A percentile compares a stretch with the other conserved stretches of the same genome.
These are phyloP conservation scores for Pythium vanterpoolii DNA, from an alignment of 352 stramenopile species.

Conservation along the genomic window DNA sequence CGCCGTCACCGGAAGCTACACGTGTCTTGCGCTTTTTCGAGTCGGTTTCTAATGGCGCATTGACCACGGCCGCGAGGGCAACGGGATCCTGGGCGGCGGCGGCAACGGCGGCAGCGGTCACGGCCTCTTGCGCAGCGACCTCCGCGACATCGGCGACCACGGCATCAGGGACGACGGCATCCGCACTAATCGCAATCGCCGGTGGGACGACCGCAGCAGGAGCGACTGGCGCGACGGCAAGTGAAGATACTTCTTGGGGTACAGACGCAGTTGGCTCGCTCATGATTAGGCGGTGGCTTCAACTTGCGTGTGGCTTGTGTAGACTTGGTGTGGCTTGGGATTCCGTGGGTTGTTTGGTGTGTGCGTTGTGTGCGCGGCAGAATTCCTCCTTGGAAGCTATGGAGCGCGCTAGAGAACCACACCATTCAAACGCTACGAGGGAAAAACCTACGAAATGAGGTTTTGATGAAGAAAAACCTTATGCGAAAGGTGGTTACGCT, in stretches of 20 bases:
- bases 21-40: slow-evolving; percentile 22
- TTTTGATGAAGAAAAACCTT: slow-evolving; percentile 12
- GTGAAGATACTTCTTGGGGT: neutral
- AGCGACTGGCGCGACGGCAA: slow-evolving; percentile 9
- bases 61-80: slow-evolving; percentile 3
- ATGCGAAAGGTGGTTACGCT: neutral
- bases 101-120: slow-evolving; percentile 20
- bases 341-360: slow-evolving; percentile 18
- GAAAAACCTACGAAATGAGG: slow-evolving; percentile 13
- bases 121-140: slow-evolving; percentile 10
- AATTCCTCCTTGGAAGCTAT: slow-evolving; percentile 5
- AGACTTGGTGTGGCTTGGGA: slow-evolving; percentile 31
- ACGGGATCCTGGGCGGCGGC: slow-evolving; percentile 2
- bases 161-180: slow-evolving; percentile 1
- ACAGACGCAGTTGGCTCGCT: slow-evolving; percentile 5
- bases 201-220: neutral
- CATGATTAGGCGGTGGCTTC: slow-evolving; percentile 21
- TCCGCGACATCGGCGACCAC: neutral
- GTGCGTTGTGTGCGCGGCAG: slow-evolving; percentile 20
- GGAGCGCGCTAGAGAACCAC: slow-evolving; percentile 17
- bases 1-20: slow-evolving; percentile 1
- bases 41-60: slow-evolving; percentile 5
- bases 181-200: neutral
- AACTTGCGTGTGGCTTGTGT: slow-evolving; percentile 25
- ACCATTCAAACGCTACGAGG: slow-evolving; percentile 19